A percentile compares a stretch with the other conserved stretches of the same genome.
Conservation (phyloP, 2,329 filamentous ascomycete species). For the Diaporthe batatas region DNA sequence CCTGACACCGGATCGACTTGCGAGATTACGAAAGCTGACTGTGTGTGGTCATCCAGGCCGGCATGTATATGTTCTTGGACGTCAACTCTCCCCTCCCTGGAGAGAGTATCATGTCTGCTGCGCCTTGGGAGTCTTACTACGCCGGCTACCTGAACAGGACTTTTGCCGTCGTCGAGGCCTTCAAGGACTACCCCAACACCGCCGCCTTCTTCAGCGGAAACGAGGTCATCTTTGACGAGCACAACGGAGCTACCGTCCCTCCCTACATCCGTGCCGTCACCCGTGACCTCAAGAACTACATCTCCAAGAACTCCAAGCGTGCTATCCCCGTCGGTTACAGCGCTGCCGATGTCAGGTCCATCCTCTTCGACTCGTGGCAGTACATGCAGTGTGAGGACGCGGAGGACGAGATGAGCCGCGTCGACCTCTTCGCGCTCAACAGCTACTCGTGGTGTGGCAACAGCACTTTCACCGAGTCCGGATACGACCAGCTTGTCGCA, state of each 20-base stretch:
- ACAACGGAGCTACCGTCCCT: constrained; percentile 71
- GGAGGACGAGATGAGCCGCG: constrained; percentile 71
- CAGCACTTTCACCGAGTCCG: constrained; percentile 66
- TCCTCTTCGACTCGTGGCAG: constrained; percentile 81
- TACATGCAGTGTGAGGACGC: constrained; percentile 75
- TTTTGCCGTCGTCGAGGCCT: constrained; percentile 76
- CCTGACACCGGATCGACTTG: neutral
- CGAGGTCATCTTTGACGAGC: constrained; percentile 79
- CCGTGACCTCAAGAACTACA: constrained; percentile 85
- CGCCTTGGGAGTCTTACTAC: constrained; percentile 73
- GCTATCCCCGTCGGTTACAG: constrained; percentile 84
- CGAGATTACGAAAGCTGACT: neutral
- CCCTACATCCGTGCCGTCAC: constrained; percentile 82
- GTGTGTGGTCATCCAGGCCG: constrained; percentile 57
- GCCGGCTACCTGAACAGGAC: constrained; percentile 73
- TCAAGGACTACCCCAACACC: constrained; percentile 76
- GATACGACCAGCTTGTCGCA: constrained; percentile 69
- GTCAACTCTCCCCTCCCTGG: constrained; percentile 75
- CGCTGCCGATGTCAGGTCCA: constrained; percentile 80
- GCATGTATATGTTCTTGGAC: constrained; percentile 78
- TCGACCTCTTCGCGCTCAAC: constrained; percentile 84
- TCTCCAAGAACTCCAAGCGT: constrained; percentile 77
- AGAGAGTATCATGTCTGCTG: constrained; percentile 66
- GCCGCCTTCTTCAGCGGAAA: constrained; percentile 84
- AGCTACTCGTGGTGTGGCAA: constrained; percentile 76